phyloP scores from a whole-genome alignment of 352 stramenopile genomes.

The Blastocystis sp. region DNA sequence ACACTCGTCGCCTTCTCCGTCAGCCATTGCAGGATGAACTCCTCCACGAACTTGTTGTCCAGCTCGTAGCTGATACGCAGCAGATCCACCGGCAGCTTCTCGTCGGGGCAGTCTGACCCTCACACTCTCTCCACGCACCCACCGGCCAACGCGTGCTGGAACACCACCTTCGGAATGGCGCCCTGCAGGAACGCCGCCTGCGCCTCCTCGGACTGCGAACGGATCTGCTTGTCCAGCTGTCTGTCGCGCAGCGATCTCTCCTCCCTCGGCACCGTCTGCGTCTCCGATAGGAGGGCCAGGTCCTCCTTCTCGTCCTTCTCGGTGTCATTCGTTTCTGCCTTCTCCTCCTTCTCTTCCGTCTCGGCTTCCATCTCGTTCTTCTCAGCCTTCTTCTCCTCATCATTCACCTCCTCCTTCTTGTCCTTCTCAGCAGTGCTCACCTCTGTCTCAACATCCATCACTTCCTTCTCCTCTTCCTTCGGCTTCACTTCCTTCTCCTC shows the following conservation, averaged over 20 bases:
- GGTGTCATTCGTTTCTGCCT: not conserved
- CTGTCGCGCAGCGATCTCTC: not conserved
- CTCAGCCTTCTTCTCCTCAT: not conserved
- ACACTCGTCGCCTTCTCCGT: not conserved
- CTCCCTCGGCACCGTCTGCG: not conserved
- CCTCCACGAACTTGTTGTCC: constrained; percentile 41
- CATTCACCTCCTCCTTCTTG: not conserved
- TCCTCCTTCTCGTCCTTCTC: not conserved
- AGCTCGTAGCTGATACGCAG: constrained; percentile 51
- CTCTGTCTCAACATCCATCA: not conserved
- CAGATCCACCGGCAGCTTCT: not conserved
- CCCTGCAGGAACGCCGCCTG: constrained; percentile 42
- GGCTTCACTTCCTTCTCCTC: not conserved
- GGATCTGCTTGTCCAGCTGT: constrained; percentile 10
- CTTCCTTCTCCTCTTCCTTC: not conserved
- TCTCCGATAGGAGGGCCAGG: not conserved
- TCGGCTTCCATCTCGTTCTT: constrained; percentile 1
- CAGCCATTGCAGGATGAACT: constrained; percentile 44
- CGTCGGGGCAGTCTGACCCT: constrained; percentile 7
- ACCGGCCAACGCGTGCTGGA: constrained; percentile 45
- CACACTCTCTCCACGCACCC: not conserved
- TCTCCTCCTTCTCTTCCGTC: not conserved
- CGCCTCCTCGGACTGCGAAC: constrained; percentile 5
- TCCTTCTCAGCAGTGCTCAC: not conserved
- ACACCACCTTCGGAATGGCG: constrained; percentile 63